Base-by-base conservation (phyloP, 2,329 filamentous ascomycete species). In the Tympanopsis confertula region DNA sequence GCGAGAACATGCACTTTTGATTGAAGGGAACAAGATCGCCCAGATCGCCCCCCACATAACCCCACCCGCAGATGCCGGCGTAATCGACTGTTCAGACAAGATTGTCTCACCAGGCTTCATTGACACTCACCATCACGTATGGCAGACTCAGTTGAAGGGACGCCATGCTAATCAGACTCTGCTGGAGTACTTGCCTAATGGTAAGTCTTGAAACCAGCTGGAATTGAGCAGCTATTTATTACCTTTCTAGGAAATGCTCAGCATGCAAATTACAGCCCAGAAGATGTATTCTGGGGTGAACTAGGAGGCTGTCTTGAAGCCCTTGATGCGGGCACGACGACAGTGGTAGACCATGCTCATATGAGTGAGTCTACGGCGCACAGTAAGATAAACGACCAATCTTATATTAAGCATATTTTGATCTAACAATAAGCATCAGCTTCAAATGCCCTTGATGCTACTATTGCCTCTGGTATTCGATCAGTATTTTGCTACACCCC, bases 271-370 rank as follows among this genome's bases (percentile, higher is more conserved):
- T 28, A 28, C 24, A n/a, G n/a, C 24, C 24, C 10, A 39, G 50
- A 61, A 2, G 68, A 71, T 39, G 47, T 66, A 3, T 69, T 65
- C 47, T 65, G 63, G 56, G 62, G 62, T n/a, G 48, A 62, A 41
- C 46, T 65, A 4, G 56, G 51, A 7, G 63, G 62, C 2, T 51
- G 50, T 13, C 46, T 64, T 13, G 62, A 65, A 43, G 47, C 50
- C 10, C 44, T 66, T 5, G 58, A 66, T 29, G 58, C 52, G 1
- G 63, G 63, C 0, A 63, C 57, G 5, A 67, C 64, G 0, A 63
- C 60, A 0, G 45, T 57, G n/a, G 48, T 65, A 7, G 59, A 59
- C 26, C 56, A 62, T 38, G 51, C 57, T 0, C 56, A 59, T 39
- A 46, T 54, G 20, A 57, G 52, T 40, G 46, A 51, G 14, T 47